Evolutionary conservation across 306 rosid genomes (phyloP), one percentile per base, ranked within the genome.

Genomic region (Casuarina cunninghamiana): DNA sequence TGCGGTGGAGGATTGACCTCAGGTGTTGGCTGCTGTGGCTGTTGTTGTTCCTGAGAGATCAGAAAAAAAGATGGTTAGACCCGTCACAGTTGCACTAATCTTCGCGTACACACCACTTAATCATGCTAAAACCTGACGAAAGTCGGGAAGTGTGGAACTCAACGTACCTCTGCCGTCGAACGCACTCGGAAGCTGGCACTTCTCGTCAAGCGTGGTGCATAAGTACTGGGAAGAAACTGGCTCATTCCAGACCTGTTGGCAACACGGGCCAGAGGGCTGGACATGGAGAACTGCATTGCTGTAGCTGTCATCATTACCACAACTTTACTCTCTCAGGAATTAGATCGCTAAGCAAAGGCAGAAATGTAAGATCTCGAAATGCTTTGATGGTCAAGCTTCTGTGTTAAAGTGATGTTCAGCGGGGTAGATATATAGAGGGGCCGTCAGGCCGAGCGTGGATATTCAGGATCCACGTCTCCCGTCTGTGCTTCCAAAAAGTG

Each of bases 151-250:
- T n/a, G 0, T 55, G 21, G 9, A 13, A 3, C 10, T 38, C n/a
- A 2, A 3, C 42, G 45, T 82, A 83, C 91, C 89, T 83, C 81
- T 26, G 90, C 83, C 85, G 61, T 84, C 68, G 82, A 79, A 12
- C 87, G 55, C 49, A 85, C 89, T 11, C 65, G 78, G 2, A 85
- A 39, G 58, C 35, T 6, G 32, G 55, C 80, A 76, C 48, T 77
- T 61, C 84, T 87, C 48, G 75, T 66, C 5, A 32, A 5, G 71
- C 16, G 37, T 0, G 83, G 77, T 45, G 11, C 35, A 62, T 71
- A 53, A 0, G 57, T 10, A 35, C 82, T 71, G 42, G 89, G 89
- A 46, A 69, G 19, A 6, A 69, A 67, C 12, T 69, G 86, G 77
- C 46, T 85, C 38, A 82, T 80, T 77, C 82, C 81, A 9, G 77